phyloP scores from a whole-genome alignment of 345 rosid genomes.

The Citrus cavaleriei region DNA sequence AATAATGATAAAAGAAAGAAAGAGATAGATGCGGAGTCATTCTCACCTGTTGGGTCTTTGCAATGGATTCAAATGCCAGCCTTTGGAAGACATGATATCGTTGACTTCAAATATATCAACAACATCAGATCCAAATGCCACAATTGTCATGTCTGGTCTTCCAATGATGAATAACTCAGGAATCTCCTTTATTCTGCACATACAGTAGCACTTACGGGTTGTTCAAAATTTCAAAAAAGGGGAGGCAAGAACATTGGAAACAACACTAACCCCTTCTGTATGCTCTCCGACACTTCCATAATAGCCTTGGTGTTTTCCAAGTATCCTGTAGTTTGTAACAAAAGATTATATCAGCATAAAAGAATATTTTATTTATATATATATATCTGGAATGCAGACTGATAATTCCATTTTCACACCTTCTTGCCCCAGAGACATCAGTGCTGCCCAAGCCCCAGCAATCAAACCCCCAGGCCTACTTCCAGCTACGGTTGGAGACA shows the following conservation, averaged over 20 bases:
- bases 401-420: slow-evolving; percentile 32
- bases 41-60: slow-evolving; percentile 90
- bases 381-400: slow-evolving; percentile 2
- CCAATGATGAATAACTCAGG: slow-evolving; percentile 72
- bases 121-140: slow-evolving; percentile 71
- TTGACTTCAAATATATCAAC: slow-evolving; percentile 89
- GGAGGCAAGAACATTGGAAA: not conserved
- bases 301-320: slow-evolving; percentile 64
- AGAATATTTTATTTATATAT: not conserved
- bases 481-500: slow-evolving; percentile 92
- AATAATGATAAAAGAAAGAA: not conserved
- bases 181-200: slow-evolving; percentile 64
- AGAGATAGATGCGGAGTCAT: not conserved
- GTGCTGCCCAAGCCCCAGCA: slow-evolving; percentile 97
- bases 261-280: slow-evolving; percentile 58
- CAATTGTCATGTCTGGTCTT: slow-evolving; percentile 85
- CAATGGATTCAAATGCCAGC: slow-evolving; percentile 94
- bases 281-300: slow-evolving; percentile 76
- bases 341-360: slow-evolving; percentile 16
- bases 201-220: not conserved
- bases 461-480: slow-evolving; percentile 89
- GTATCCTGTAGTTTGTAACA: slow-evolving; percentile 49
- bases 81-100: slow-evolving; percentile 77
- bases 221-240: not conserved
- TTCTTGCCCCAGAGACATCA: slow-evolving; percentile 81